These are phyloP conservation scores for Lunularia cruciata DNA, from an alignment of 225 moss, liverwort and hornwort species.

Conservation along the genomic window DNA sequence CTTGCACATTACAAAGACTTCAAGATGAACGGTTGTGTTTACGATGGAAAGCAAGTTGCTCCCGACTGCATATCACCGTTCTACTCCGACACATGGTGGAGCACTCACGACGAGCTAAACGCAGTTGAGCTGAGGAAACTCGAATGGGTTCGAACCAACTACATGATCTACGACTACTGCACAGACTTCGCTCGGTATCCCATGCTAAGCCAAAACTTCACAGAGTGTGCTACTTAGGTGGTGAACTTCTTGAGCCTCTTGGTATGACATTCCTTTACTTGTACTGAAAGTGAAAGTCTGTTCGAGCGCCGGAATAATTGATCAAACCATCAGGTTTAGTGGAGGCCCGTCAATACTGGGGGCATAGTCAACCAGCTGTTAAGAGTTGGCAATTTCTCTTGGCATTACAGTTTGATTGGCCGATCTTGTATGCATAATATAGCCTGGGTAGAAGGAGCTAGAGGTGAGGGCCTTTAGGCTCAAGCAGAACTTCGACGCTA, in stretches of 20 bases:
- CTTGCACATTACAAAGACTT: conserved; percentile 42
- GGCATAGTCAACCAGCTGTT: too few species aligned
- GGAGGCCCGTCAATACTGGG: too few species aligned
- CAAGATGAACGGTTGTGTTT: conserved; percentile 39
- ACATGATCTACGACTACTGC: conserved; percentile 44
- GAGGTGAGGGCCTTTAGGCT: neutral
- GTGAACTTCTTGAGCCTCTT: too few species aligned
- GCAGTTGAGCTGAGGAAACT: conserved; percentile 31
- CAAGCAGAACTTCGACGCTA: neutral
- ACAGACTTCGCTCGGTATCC: conserved; percentile 32
- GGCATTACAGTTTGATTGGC: too few species aligned
- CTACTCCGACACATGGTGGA: conserved; percentile 47
- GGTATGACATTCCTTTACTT: too few species aligned
- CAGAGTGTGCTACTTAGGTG: conserved; percentile 44
- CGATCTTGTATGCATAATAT: too few species aligned
- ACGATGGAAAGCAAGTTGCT: conserved; percentile 23
- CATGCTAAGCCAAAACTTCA: conserved; percentile 15
- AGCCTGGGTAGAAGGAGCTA: too few species aligned
- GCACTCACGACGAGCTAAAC: conserved; percentile 39
- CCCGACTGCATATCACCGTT: conserved; percentile 37
- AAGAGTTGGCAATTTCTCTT: too few species aligned
- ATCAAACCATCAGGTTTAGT: too few species aligned
- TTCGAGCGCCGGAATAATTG: too few species aligned
- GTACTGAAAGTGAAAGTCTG: too few species aligned
- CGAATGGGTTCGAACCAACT: conserved; percentile 42